A percentile compares a stretch with the other conserved stretches of the same genome.
phyloP scores from a whole-genome alignment of 352 stramenopile genomes.

The Aphanomyces invadans region DNA sequence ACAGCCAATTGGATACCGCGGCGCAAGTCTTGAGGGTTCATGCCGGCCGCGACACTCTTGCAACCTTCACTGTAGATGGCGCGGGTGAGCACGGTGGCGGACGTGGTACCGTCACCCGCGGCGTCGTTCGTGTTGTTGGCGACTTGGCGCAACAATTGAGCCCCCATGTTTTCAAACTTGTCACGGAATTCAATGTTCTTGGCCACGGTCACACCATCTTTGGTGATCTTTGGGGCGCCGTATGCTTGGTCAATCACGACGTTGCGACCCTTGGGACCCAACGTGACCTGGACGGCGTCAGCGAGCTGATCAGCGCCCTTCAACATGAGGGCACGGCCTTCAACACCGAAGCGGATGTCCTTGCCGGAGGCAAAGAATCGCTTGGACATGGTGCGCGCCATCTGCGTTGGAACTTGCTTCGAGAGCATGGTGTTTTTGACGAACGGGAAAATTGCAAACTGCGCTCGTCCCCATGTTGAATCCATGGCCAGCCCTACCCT shows the following conservation, averaged over 20 bases:
- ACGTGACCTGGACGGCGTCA: slow-evolving; percentile 98
- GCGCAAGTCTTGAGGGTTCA: slow-evolving; percentile 99
- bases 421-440: slow-evolving; percentile 20
- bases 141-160: slow-evolving; percentile 73
- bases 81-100: slow-evolving; percentile 96
- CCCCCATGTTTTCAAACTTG: slow-evolving; percentile 89
- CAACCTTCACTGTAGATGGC: slow-evolving; percentile 98
- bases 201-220: slow-evolving; percentile 97
- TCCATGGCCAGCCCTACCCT: neutral
- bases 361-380: slow-evolving; percentile 89
- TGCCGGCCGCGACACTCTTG: slow-evolving; percentile 98
- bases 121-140: slow-evolving; percentile 99
- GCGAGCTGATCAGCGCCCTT: slow-evolving; percentile 97
- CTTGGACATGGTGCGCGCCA: slow-evolving; percentile 35
- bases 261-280: slow-evolving; percentile 99
- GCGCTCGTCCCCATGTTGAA: neutral
- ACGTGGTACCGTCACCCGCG: slow-evolving; percentile 99
- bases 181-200: slow-evolving; percentile 98
- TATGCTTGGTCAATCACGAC: slow-evolving; percentile 99
- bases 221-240: slow-evolving; percentile 96
- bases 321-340: slow-evolving; percentile 96
- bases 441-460: slow-evolving; percentile 25
- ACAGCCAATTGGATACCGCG: slow-evolving; percentile 97
- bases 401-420: slow-evolving; percentile 20
- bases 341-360: slow-evolving; percentile 98